Base-by-base conservation (phyloP, 148 eudicot genomes). In the Vaccinium darrowii region DNA sequence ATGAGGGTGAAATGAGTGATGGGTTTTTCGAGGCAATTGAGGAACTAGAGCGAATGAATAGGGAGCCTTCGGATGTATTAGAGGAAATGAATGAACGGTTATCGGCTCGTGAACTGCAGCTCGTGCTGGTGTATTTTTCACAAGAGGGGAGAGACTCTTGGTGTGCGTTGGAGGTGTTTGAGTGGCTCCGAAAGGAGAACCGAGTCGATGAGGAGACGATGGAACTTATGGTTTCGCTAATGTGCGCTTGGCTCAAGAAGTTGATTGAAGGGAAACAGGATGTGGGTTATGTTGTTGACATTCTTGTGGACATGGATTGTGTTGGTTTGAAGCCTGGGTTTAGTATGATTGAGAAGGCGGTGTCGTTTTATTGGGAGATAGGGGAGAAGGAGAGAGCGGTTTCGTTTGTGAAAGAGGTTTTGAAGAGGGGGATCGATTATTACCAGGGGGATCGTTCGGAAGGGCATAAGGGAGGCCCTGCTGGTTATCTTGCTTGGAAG, bases 401-500 rank as follows among this genome's bases (percentile, higher is more conserved):
- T 60, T 81, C 65, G 78, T 94, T 96, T 85, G 95, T 93, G 9
- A 84, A 92, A 84, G 95, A 92, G 90, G 90, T 94, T 76, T 85
- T 96, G 87, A 88, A 88, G 82, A 88, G 98, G 67, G 90, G 88
- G 71, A 92, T 94, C 54, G 76, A 86, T 14, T 88, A 86, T 14
- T 88, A 86, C 47, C 39, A 82, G 23, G 91, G 91, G 52, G 92
- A 90, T 82, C 89, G 82, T 50, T 79, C 19, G 33, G 89, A 87
- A 57, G 93, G 89, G 52, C 88, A 88, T 81, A 94, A 91, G 80
- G 98, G 94, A 80, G 94, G 98, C 63, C 98, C 98, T 5, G 87
- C 91, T 85, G 99, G 99, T 25, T 96, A 96, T 84, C 98, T 96
- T 87, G 98, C 98, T 76, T 96, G 99, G 99, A 96, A 94, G 90